A percentile compares a stretch with the other conserved stretches of the same genome.
Evolutionary conservation across 2,329 filamentous ascomycete genomes (phyloP).

Genomic region (Saccharata proteae): DNA sequence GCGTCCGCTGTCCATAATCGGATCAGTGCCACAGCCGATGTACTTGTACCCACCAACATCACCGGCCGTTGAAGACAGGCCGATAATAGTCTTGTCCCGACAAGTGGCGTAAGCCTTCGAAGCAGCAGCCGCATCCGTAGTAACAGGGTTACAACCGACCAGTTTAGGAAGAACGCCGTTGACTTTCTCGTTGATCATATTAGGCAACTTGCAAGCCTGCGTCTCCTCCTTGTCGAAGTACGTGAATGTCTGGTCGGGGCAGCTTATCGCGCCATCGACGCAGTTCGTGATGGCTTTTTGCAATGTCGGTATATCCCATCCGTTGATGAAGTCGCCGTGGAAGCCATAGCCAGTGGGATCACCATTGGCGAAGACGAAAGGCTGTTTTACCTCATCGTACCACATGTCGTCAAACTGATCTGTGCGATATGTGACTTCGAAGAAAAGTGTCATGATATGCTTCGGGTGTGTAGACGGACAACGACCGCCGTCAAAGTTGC

Average conservation of each 20-base stretch:
- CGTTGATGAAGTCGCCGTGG: conserved; percentile 59
- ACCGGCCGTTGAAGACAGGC: conserved; percentile 22
- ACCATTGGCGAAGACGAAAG: conserved; percentile 55
- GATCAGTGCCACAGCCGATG: conserved; percentile 48
- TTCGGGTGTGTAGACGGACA: conserved; percentile 42
- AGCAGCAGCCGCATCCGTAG: conserved; percentile 24
- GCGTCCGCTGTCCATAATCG: conserved; percentile 18
- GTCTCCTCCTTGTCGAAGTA: conserved; percentile 33
- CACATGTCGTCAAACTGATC: conserved; percentile 32
- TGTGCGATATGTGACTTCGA: conserved; percentile 44
- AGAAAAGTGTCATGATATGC: conserved; percentile 46
- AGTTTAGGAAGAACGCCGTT: conserved; percentile 34
- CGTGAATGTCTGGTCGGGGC: conserved; percentile 44
- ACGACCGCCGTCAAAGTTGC: conserved; percentile 37
- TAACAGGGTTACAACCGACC: conserved; percentile 47
- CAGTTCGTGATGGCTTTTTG: conserved; percentile 58
- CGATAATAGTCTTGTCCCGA: conserved; percentile 15
- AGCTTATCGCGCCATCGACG: conserved; percentile 47
- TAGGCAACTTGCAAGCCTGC: conserved; percentile 39
- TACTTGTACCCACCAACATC: conserved; percentile 42
- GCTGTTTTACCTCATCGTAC: conserved; percentile 31
- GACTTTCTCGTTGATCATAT: conserved; percentile 31
- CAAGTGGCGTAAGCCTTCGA: conserved; percentile 10
- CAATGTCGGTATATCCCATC: conserved; percentile 54
- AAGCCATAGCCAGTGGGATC: conserved; percentile 58